phyloP scores from a whole-genome alignment of 768 basidiomycete species.

The Tricholoma sp. region DNA sequence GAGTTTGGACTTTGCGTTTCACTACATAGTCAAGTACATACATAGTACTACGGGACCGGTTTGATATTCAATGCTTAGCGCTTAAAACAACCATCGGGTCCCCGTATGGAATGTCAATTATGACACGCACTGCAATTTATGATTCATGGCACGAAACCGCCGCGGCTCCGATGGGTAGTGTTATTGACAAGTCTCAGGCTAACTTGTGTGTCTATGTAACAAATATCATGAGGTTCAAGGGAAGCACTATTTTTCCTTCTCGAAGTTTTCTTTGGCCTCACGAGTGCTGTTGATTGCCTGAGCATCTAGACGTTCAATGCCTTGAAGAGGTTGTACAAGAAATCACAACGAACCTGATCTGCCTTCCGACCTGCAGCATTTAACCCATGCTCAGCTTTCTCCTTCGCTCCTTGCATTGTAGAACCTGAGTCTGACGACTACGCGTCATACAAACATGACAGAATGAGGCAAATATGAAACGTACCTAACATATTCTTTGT shows the following conservation, averaged over 20 bases:
- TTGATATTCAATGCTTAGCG: background rate
- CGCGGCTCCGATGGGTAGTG: background rate
- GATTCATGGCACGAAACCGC: too few relatives aligned
- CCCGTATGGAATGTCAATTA: background rate
- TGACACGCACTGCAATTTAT: too few relatives aligned
- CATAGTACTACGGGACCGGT: too few relatives aligned
- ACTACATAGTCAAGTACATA: too few relatives aligned
- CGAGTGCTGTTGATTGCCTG: slow-evolving; percentile 30
- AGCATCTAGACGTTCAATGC: background rate
- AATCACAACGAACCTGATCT: slow-evolving; percentile 27
- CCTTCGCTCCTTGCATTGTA: slow-evolving; percentile 26
- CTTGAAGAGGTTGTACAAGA: too few relatives aligned
- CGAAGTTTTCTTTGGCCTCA: slow-evolving; percentile 30
- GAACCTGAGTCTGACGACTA: slow-evolving; percentile 21
- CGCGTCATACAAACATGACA: background rate
- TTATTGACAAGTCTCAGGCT: background rate
- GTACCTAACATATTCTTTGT: slow-evolving; percentile 39
- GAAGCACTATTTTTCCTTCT: slow-evolving; percentile 23
- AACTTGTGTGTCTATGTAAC: too few relatives aligned
- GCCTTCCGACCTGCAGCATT: slow-evolving; percentile 30
- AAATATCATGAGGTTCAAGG: background rate
- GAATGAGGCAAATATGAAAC: slow-evolving; percentile 4
- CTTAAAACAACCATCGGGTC: background rate
- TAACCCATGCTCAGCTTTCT: slow-evolving; percentile 32
- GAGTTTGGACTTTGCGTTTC: slow-evolving; percentile 11